These are phyloP conservation scores for Raffaelea deltoideospora DNA, from an alignment of 2,329 filamentous ascomycete species.

Conservation along the genomic window DNA sequence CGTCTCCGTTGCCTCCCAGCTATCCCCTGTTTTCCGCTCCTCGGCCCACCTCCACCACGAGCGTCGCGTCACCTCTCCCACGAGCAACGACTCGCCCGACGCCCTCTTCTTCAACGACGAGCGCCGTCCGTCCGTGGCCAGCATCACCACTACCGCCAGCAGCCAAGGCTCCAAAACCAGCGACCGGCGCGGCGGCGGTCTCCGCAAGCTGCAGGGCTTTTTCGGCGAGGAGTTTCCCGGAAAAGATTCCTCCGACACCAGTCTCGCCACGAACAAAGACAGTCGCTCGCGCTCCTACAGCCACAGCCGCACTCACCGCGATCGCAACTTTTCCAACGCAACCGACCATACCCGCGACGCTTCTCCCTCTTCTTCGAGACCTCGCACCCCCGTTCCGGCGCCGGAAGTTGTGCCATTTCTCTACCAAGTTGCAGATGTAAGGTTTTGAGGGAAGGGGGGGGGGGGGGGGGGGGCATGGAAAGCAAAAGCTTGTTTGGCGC, in stretches of 20 bases:
- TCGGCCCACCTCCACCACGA: slow-evolving; percentile 19
- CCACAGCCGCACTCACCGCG: slow-evolving; percentile 45
- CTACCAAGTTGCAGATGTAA: slow-evolving; percentile 72
- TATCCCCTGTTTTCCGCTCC: slow-evolving; percentile 55
- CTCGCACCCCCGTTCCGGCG: slow-evolving; percentile 71
- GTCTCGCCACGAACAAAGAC: slow-evolving; percentile 40
- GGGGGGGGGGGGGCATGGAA: too few relatives aligned
- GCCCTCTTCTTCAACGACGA: slow-evolving; percentile 51
- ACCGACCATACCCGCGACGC: slow-evolving; percentile 57
- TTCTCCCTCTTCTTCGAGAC: slow-evolving; percentile 62
- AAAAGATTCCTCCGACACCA: slow-evolving; percentile 59
- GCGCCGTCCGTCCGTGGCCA: slow-evolving; percentile 74
- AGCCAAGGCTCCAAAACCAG: slow-evolving; percentile 70
- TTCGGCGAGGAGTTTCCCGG: slow-evolving; percentile 81
- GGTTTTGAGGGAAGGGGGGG: too few relatives aligned
- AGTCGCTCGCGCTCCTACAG: slow-evolving; percentile 49
- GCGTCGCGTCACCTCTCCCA: slow-evolving; percentile 31
- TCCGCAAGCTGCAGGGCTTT: slow-evolving; percentile 78
- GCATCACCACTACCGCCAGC: slow-evolving; percentile 65
- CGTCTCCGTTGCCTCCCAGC: slow-evolving; percentile 43
- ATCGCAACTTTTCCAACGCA: slow-evolving; percentile 68
- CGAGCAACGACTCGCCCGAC: slow-evolving; percentile 45
- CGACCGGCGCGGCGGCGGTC: slow-evolving; percentile 52
- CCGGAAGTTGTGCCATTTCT: slow-evolving; percentile 97
- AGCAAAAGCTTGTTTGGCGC: neutral